phyloP scores from a whole-genome alignment of 2,329 filamentous ascomycete species.

The Nemania bipapillata region DNA sequence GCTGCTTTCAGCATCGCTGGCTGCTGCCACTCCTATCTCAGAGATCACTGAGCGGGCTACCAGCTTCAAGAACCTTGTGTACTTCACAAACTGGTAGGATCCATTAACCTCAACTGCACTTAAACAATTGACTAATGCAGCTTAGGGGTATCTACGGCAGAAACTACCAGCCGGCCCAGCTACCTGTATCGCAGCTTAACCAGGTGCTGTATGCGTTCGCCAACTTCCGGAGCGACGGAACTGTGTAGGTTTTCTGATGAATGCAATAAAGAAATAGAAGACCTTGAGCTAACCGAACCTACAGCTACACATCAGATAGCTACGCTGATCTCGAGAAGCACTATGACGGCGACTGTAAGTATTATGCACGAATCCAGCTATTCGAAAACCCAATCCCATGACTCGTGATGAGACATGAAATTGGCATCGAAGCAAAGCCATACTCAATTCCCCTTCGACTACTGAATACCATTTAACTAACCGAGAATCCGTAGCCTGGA shows the following conservation, averaged over 20 bases:
- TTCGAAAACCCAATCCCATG: background rate
- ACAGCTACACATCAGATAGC: constrained; percentile 70
- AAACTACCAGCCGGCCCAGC: constrained; percentile 75
- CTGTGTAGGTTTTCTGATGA: constrained; percentile 65
- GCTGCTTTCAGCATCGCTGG: constrained; percentile 45
- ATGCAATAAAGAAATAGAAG: background rate
- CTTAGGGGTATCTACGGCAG: constrained; percentile 76
- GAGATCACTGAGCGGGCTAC: constrained; percentile 42
- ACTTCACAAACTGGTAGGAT: constrained; percentile 62
- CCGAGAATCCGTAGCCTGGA: constrained; percentile 59
- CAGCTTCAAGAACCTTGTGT: constrained; percentile 59
- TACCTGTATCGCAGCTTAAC: constrained; percentile 76
- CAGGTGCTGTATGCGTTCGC: constrained; percentile 86
- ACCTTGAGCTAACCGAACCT: constrained; percentile 30
- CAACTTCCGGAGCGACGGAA: constrained; percentile 76
- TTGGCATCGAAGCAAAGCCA: background rate
- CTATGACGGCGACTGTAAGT: constrained; percentile 72
- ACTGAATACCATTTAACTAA: constrained; percentile 34
- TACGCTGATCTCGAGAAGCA: constrained; percentile 80
- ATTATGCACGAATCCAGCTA: background rate
- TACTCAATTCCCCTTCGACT: background rate
- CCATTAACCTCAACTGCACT: background rate
- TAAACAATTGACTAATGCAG: constrained; percentile 19
- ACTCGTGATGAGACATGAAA: background rate
- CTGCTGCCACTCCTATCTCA: constrained; percentile 41